These are phyloP conservation scores for Chaetoscypha palmicola DNA, from an alignment of 2,329 filamentous ascomycete species.

Conservation along the genomic window DNA sequence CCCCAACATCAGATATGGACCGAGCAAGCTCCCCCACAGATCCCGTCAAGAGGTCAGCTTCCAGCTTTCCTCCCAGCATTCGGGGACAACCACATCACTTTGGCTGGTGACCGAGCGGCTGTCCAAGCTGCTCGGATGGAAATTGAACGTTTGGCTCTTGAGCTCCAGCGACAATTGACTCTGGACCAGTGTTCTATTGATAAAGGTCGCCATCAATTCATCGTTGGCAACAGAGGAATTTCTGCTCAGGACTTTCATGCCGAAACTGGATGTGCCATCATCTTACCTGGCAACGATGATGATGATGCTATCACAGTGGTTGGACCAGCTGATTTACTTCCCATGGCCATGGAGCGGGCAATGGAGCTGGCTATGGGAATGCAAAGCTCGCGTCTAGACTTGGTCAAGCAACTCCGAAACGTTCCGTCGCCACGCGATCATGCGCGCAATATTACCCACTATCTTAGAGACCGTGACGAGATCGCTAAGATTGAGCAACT, in stretches of 20 bases:
- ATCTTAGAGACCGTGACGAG: constrained; percentile 74
- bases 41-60: constrained; percentile 53
- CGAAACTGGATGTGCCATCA: constrained; percentile 83
- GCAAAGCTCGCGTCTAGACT: constrained; percentile 76
- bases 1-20: constrained; percentile 74
- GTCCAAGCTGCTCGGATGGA: constrained; percentile 73
- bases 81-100: constrained; percentile 70
- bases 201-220: constrained; percentile 86
- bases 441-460: constrained; percentile 79
- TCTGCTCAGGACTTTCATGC: constrained; percentile 80
- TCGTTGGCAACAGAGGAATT: constrained; percentile 76
- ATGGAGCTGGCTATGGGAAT: constrained; percentile 85
- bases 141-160: constrained; percentile 70
- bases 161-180: constrained; percentile 68
- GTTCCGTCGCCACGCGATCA: constrained; percentile 68
- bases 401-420: constrained; percentile 70
- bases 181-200: constrained; percentile 77
- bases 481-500: constrained; percentile 74
- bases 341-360: constrained; percentile 70
- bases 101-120: constrained; percentile 77
- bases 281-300: constrained; percentile 68
- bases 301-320: constrained; percentile 79
- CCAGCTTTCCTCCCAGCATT: constrained; percentile 65
- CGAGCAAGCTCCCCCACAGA: constrained; percentile 57
- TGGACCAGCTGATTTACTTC: constrained; percentile 67